Evolutionary conservation across 2,329 filamentous ascomycete genomes (phyloP).

Genomic region (Stenocarpella maydis): DNA sequence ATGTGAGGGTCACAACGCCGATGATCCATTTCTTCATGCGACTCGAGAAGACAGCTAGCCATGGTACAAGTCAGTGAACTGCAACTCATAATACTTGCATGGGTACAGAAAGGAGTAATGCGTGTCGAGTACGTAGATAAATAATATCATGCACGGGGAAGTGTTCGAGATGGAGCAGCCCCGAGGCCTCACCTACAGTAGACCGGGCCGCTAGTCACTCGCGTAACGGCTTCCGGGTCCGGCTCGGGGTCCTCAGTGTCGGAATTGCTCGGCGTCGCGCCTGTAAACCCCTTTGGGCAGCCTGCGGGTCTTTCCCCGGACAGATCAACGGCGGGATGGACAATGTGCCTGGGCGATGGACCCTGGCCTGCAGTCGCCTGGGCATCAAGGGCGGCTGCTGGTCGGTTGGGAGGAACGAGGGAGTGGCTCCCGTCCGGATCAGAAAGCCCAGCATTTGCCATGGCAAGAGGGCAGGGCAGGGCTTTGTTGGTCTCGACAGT

Average conservation of each 20-base stretch:
- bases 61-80: neutral
- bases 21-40: constrained; percentile 30
- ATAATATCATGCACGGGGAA: neutral
- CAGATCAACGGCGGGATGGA: constrained; percentile 12
- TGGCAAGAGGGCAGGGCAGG: constrained; percentile 7
- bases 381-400: constrained; percentile 18
- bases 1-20: constrained; percentile 58
- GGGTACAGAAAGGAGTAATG: neutral
- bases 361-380: constrained; percentile 31
- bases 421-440: constrained; percentile 10
- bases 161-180: constrained; percentile 56
- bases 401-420: constrained; percentile 2
- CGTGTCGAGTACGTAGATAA: neutral
- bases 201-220: constrained; percentile 48
- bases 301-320: constrained; percentile 30
- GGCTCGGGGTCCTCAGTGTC: constrained; percentile 32
- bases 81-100: neutral
- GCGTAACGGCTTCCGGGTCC: constrained; percentile 47
- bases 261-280: constrained; percentile 18
- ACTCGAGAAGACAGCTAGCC: constrained; percentile 9
- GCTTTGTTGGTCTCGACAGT: neutral
- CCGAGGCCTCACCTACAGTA: constrained; percentile 53
- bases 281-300: constrained; percentile 26
- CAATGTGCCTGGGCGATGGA: constrained; percentile 6
- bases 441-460: constrained; percentile 19